Percentiles rank a stretch among this genome's conserved stretches.
Conservation (phyloP, 2,329 filamentous ascomycete species). For the Drechmeria coniospora region DNA sequence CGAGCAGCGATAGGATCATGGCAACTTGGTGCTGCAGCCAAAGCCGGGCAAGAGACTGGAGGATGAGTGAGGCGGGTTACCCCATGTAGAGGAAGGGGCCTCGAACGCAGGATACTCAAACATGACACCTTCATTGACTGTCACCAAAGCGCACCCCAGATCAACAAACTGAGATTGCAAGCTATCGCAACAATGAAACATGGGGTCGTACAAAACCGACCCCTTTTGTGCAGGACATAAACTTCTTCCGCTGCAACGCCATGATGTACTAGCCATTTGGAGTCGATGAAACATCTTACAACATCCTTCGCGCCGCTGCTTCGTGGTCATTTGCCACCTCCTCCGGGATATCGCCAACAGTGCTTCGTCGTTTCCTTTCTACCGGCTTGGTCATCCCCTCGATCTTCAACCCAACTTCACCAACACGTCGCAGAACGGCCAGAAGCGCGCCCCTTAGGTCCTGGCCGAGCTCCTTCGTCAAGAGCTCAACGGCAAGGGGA, state of each 20-base stretch:
- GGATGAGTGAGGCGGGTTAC: too few relatives aligned
- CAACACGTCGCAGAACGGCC: constrained; percentile 62
- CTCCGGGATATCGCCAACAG: constrained; percentile 18
- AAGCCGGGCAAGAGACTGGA: too few relatives aligned
- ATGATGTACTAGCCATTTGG: constrained; percentile 5
- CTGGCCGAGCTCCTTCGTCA: constrained; percentile 63
- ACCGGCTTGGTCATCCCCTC: constrained; percentile 26
- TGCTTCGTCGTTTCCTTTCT: constrained; percentile 23
- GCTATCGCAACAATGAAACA: too few relatives aligned
- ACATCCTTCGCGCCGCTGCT: constrained; percentile 19
- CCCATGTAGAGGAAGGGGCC: too few relatives aligned
- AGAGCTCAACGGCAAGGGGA: constrained; percentile 66
- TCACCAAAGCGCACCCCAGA: too few relatives aligned
- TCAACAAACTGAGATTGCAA: too few relatives aligned
- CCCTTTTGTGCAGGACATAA: constrained; percentile 6
- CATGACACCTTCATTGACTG: too few relatives aligned
- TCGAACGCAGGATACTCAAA: too few relatives aligned
- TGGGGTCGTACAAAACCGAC: too few relatives aligned
- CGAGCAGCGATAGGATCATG: too few relatives aligned
- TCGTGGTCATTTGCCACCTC: constrained; percentile 14
- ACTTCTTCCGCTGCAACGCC: constrained; percentile 17
- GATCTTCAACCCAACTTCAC: constrained; percentile 55
- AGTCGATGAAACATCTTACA: constrained; percentile 8
- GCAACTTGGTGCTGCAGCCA: too few relatives aligned
- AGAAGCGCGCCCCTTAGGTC: constrained; percentile 71